Evolutionary conservation across 2,329 filamentous ascomycete genomes (phyloP), one percentile per base, ranked within the genome.

Genomic region (Fusarium albosuccineum): DNA sequence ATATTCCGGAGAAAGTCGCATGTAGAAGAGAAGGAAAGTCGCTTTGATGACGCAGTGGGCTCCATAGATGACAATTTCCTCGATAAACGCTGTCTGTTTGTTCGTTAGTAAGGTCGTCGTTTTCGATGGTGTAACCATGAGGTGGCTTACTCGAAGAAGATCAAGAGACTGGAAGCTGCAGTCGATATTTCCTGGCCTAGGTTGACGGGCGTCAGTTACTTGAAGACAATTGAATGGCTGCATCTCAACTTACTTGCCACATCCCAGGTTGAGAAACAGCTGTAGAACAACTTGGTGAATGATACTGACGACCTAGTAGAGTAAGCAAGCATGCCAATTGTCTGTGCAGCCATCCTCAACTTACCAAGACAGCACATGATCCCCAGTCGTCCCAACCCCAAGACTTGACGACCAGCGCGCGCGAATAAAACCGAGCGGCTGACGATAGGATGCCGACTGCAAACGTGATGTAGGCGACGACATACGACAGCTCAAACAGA

Each of bases 221-320:
- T 30, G 11, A 14, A 6, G 4, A 27, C 6, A 4, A 17, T 16
- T 7, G 2, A 2, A 14, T 10, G 14, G 14, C 1, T 30, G 10
- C 5, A 8, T n/a, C 17, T 16, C 13, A 45, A 46, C 41, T 17
- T 27, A 46, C 41, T 30, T 37, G 52, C 52, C 52, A 33, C 52
- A 55, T 3, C 52, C 52, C 29, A 55, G 14, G 8, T 45, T 37
- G 6, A 55, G 30, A n/a, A 55, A 55, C 9, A 55, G 7, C 6
- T 55, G 52, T 16, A 55, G 8, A 6, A 55, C 41, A 4, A 36
- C 33, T 46, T 46, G 52, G 46, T 55, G 41, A 14, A 39, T 36
- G 7, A 55, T 46, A 17, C 33, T 37, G 52, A 55, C 33, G n/a
- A 55, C 17, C 39, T 36, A 11, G 8, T 33, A 33, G 11, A 33